Evolutionary conservation across 176 grass and related monocot genomes (phyloP).

Genomic region (Bonia amplexicaulis): DNA sequence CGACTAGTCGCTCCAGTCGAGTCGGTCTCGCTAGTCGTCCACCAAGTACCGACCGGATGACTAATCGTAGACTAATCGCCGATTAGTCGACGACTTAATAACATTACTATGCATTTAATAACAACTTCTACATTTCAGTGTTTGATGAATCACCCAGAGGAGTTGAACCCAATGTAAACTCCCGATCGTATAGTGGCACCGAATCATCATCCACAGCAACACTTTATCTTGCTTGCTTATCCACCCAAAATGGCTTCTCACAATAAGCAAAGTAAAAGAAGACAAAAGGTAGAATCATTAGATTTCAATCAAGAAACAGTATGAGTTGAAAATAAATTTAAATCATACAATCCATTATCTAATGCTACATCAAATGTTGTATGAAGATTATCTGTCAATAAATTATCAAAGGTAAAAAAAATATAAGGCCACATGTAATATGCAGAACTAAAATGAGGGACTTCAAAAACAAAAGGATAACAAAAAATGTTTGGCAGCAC

Average conservation of each 20-base stretch:
- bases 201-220: slow-evolving; percentile 48
- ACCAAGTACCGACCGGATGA: too few species aligned
- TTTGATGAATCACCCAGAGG: slow-evolving; percentile 70
- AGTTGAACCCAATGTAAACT: slow-evolving; percentile 66
- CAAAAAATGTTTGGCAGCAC: neutral
- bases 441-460: neutral
- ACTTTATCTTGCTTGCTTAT: slow-evolving; percentile 70
- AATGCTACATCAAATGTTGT: neutral
- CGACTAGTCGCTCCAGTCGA: too few species aligned
- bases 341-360: neutral
- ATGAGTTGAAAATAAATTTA: neutral
- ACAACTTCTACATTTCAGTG: slow-evolving; percentile 54
- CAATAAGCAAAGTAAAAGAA: slow-evolving; percentile 16
- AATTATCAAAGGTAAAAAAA: neutral
- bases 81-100: too few species aligned
- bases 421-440: neutral
- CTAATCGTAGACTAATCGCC: too few species aligned
- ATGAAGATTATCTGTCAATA: neutral
- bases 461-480: neutral
- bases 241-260: slow-evolving; percentile 85
- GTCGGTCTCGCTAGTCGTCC: too few species aligned
- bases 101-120: slow-evolving; percentile 23
- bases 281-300: slow-evolving; percentile 6
- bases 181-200: slow-evolving; percentile 79
- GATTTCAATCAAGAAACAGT: slow-evolving; percentile 17